These are phyloP conservation scores for Meira nashicola DNA, from an alignment of 1,284 basidiomycete genomes.

Conservation along the genomic window DNA sequence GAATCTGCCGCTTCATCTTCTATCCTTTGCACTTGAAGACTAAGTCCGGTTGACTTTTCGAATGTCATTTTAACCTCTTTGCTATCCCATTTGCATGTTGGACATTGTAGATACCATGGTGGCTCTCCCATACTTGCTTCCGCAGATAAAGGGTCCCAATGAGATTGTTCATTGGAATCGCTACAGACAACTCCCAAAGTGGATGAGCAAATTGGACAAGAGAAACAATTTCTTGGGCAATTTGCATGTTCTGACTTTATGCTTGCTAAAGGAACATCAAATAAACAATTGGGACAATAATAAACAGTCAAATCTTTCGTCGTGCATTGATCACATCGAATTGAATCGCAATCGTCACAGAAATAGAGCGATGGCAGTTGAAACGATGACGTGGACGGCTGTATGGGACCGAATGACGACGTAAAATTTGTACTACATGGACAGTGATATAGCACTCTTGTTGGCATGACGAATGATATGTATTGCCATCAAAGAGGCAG, in stretches of 20 bases:
- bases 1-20: constrained; percentile 31
- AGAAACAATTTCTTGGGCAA: constrained; percentile 96
- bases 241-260: constrained; percentile 92
- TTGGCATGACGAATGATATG: constrained; percentile 1
- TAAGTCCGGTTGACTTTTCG: constrained; percentile 91
- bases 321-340: constrained; percentile 87
- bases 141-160: constrained; percentile 58
- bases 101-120: constrained; percentile 85
- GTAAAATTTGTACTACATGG: constrained; percentile 7
- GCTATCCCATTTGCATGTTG: constrained; percentile 91
- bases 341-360: constrained; percentile 95
- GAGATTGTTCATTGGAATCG: constrained; percentile 77
- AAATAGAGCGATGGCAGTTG: constrained; percentile 82
- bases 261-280: constrained; percentile 93
- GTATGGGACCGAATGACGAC: neutral
- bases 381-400: constrained; percentile 55
- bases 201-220: constrained; percentile 85
- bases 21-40: constrained; percentile 21
- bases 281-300: constrained; percentile 97
- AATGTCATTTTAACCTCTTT: constrained; percentile 82
- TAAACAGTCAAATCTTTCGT: constrained; percentile 88
- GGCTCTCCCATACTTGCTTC: constrained; percentile 64
- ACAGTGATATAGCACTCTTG: constrained; percentile 10
- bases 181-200: constrained; percentile 80
- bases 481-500: too few relatives aligned